Conservation (phyloP, 139 green algal species). For the Closterium sp. region DNA sequence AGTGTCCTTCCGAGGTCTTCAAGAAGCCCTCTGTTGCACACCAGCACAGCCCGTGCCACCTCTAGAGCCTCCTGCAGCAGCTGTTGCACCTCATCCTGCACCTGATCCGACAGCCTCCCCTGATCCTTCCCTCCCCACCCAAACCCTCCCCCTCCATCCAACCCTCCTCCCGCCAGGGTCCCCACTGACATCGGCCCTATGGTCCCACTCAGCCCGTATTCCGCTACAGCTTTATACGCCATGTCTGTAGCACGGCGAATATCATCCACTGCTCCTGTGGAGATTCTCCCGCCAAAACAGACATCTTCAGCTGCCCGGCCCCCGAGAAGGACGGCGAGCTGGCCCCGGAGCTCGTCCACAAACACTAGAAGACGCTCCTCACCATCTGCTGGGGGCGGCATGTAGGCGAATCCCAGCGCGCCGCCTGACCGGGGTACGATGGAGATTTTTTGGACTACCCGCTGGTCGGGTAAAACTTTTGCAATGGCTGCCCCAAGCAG, state of each 20-base stretch:
- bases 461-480: conserved; percentile 62
- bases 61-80: conserved; percentile 69
- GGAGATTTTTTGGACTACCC: conserved; percentile 52
- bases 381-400: conserved; percentile 63
- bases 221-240: conserved; percentile 66
- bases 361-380: conserved; percentile 84
- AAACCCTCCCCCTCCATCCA: conserved; percentile 53
- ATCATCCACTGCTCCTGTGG: conserved; percentile 77
- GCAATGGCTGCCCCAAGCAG: conserved; percentile 77
- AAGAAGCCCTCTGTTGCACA: conserved; percentile 54
- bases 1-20: conserved; percentile 24
- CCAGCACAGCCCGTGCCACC: conserved; percentile 66
- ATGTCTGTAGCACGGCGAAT: conserved; percentile 84
- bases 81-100: conserved; percentile 69
- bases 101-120: conserved; percentile 46
- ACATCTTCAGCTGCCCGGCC: conserved; percentile 84
- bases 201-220: conserved; percentile 71
- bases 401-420: conserved; percentile 77
- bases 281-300: conserved; percentile 61
- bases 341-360: conserved; percentile 79
- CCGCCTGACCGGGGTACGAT: conserved; percentile 87
- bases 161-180: conserved; percentile 65
- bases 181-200: conserved; percentile 79
- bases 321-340: conserved; percentile 85
- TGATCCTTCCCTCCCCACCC: conserved; percentile 43